Conservation (phyloP, 257 asterid genomes). For the Nicotiana otophora region DNA sequence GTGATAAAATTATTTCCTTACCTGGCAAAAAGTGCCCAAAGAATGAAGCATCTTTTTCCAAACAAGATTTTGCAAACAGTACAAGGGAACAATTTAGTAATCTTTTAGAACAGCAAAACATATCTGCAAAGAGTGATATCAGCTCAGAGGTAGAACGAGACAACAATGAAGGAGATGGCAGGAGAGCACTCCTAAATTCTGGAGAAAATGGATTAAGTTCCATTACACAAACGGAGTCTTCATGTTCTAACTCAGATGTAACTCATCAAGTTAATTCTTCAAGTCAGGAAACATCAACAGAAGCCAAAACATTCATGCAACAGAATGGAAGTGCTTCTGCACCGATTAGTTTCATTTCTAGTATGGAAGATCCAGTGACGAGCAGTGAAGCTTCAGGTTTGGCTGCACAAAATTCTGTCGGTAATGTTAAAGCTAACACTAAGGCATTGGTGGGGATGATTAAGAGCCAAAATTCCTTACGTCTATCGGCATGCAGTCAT, state of each 20-base stretch:
- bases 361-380: neutral
- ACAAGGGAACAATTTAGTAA: neutral
- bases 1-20: neutral
- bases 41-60: neutral
- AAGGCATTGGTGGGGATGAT: neutral
- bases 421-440: neutral
- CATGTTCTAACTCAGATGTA: constrained; percentile 7
- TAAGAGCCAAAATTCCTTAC: neutral
- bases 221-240: neutral
- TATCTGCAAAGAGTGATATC: constrained; percentile 10
- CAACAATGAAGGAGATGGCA: neutral
- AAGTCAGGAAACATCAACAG: constrained; percentile 6
- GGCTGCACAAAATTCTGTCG: neutral
- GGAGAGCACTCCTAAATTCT: neutral
- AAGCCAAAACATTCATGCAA: constrained; percentile 1
- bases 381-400: neutral
- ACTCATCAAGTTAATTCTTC: neutral
- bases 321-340: neutral
- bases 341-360: neutral
- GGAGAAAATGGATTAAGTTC: neutral
- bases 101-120: neutral
- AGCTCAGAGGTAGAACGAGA: constrained; percentile 8
- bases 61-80: neutral
- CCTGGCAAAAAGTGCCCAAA: neutral
- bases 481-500: too few relatives aligned